Conservation (phyloP, 352 stramenopile genomes). For the Globisporangium parvum region DNA sequence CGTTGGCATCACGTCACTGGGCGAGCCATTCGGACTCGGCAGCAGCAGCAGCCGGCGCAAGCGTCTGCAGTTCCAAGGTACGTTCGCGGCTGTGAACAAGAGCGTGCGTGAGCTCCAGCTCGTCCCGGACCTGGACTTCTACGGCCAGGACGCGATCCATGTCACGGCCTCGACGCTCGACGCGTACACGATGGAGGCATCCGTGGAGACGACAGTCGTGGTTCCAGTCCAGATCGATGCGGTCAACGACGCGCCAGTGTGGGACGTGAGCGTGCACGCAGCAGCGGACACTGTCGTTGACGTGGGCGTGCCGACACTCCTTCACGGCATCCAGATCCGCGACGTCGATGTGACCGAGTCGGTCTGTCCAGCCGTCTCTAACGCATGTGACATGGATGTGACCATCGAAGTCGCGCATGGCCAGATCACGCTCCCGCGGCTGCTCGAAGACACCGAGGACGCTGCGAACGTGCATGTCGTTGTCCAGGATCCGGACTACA, state of each 20-base stretch:
- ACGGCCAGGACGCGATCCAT: conserved; percentile 35
- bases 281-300: conserved; percentile 6
- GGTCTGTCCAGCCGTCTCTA: not conserved
- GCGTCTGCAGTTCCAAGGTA: conserved; percentile 24
- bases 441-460: conserved; percentile 7
- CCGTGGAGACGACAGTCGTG: conserved; percentile 15
- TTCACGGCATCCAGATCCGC: conserved; percentile 32
- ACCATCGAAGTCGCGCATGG: conserved; percentile 40
- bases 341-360: conserved; percentile 35
- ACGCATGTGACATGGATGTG: conserved; percentile 46
- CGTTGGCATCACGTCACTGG: conserved; percentile 21
- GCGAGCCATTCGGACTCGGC: not conserved
- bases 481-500: conserved; percentile 16
- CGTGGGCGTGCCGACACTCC: conserved; percentile 13
- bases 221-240: conserved; percentile 35
- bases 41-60: conserved; percentile 4
- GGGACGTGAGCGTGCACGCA: conserved; percentile 28
- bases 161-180: conserved; percentile 38
- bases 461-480: not conserved
- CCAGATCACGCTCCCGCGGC: conserved; percentile 26
- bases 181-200: conserved; percentile 33
- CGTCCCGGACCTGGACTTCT: conserved; percentile 29
- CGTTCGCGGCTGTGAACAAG: conserved; percentile 38
- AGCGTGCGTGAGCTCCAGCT: conserved; percentile 35
- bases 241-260: conserved; percentile 56